Conservation (phyloP, 2,329 filamentous ascomycete species). For the Periconia digitata region DNA sequence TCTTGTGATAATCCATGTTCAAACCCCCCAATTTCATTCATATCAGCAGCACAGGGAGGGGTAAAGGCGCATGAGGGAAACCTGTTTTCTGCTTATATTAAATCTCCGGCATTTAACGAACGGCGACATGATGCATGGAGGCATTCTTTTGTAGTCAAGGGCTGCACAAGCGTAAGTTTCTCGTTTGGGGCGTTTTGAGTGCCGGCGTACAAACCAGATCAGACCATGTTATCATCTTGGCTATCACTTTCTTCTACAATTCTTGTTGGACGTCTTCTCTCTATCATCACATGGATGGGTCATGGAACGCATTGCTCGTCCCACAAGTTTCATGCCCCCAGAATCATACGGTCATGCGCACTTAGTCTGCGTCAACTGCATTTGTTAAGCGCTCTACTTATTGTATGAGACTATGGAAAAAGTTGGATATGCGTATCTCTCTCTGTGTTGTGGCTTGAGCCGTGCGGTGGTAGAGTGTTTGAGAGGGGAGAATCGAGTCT, state of each 20-base stretch:
- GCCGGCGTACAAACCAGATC: background rate
- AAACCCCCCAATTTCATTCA: background rate
- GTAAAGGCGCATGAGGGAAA: conserved; percentile 2
- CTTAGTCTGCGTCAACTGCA: background rate
- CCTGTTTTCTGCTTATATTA: conserved; percentile 22
- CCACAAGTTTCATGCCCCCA: background rate
- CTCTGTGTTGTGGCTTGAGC: background rate
- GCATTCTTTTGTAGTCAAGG: conserved; percentile 14
- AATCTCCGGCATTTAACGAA: conserved; percentile 44
- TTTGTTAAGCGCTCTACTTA: background rate
- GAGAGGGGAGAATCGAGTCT: no score
- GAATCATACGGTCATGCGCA: background rate
- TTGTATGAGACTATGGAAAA: background rate
- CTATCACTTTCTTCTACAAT: conserved; percentile 21
- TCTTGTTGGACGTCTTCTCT: background rate
- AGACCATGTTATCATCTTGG: conserved; percentile 30
- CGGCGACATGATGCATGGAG: conserved; percentile 41
- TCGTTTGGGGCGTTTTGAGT: background rate
- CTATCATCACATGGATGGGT: background rate
- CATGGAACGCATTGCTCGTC: background rate
- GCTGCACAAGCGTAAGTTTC: conserved; percentile 11
- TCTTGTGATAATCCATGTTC: background rate
- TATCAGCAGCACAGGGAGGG: background rate
- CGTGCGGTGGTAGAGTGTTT: background rate
- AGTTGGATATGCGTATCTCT: background rate